Base-by-base conservation (phyloP, 345 rosid species). In the Melastoma malabathricum region DNA sequence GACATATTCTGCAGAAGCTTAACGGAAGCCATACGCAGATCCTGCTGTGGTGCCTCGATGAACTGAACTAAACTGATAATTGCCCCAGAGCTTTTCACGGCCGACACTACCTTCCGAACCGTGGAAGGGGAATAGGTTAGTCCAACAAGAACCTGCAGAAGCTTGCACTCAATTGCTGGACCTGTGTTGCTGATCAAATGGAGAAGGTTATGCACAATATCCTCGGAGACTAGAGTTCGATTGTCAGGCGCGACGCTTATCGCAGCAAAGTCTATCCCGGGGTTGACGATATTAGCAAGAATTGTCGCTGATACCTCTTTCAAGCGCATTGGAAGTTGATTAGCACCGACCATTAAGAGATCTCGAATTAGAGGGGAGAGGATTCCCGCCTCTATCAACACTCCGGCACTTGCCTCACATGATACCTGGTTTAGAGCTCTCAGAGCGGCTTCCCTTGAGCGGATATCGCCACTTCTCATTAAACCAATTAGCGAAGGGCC, bases 61-160 rank as follows among this genome's bases (percentile, higher is more conserved):
- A 92, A 92, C 70, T 86, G 98, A 78, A 84, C 96, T 81, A 87
- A 81, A 68, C 98, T 87, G 59, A 77, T 77, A 44, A 70, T 79
- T 43, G 98, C 96, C 58, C 94, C 98, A 27, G 96, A 86, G 72
- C 83, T 84, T 68, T 78, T 92, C 52, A 86, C 80, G 25, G 98
- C 89, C 29, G 93, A 60, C 45, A 87, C 96, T 31, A 86, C 86
- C 12, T 75, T 80, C 44, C 72, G 47, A 63, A 84, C 93, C 48
- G 94, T 67, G 44, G 78, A 55, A 8, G 72, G 74, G 17, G 83
- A 75, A 70, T 44, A 65, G n/a, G 98, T 87, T 48, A 92, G 78
- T 65, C 98, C 98, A 54, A 84, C 93, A 54, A 92, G 98, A 66
- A 92, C 95, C 64, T 83, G 93, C 56, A 92, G 75, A 55, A 92